Evolutionary conservation across 2,329 filamentous ascomycete genomes (phyloP).

Genomic region (Cladosporium sphaerospermum): DNA sequence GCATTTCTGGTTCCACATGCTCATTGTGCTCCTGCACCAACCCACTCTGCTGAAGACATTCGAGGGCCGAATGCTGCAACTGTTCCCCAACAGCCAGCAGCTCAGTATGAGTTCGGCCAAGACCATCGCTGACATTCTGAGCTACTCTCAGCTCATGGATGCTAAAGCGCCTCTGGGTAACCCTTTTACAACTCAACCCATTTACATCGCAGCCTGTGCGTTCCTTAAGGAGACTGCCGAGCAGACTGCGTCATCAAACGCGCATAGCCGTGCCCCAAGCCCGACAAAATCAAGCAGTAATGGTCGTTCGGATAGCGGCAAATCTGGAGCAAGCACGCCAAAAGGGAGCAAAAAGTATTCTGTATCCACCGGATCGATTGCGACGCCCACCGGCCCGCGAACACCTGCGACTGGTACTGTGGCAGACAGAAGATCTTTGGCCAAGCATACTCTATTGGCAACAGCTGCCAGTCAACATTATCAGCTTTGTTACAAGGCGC

Average conservation of each 20-base stretch:
- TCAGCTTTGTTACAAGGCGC: conserved; percentile 74
- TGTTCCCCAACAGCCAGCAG: conserved; percentile 75
- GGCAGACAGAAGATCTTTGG: conserved; percentile 35
- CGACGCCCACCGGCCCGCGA: conserved; percentile 13
- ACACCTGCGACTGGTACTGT: conserved; percentile 5
- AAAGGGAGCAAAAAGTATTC: conserved; percentile 20
- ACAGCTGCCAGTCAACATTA: conserved; percentile 83
- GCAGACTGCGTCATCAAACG: conserved; percentile 57
- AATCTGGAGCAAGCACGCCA: conserved; percentile 21
- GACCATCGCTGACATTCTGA: conserved; percentile 82
- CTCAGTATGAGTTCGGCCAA: conserved; percentile 82
- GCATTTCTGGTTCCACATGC: conserved; percentile 82
- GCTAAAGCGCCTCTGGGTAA: conserved; percentile 81
- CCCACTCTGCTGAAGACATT: conserved; percentile 77
- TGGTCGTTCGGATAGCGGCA: conserved; percentile 37
- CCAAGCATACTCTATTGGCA: conserved; percentile 69
- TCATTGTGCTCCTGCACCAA: conserved; percentile 79
- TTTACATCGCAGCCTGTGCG: conserved; percentile 84
- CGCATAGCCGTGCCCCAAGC: conserved; percentile 48
- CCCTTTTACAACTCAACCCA: conserved; percentile 80
- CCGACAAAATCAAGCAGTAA: conserved; percentile 29
- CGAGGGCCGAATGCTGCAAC: conserved; percentile 59
- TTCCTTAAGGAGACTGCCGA: conserved; percentile 78
- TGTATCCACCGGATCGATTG: conserved; percentile 7
- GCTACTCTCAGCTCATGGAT: conserved; percentile 79